phyloP scores from a whole-genome alignment of 306 rosid genomes.

The Prunus armeniaca region DNA sequence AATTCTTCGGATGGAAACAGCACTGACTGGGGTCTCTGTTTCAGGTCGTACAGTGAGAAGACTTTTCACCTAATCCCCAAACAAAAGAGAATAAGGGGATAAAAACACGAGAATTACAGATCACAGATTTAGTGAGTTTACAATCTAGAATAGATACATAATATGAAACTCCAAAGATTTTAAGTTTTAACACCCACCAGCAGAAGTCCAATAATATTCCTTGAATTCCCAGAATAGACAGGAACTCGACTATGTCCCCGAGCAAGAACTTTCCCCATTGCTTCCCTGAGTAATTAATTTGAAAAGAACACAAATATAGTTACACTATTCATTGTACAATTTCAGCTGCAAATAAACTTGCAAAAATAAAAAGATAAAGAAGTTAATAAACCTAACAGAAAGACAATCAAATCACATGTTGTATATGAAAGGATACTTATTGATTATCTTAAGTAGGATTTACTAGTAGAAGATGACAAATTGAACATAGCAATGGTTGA shows the following conservation, averaged over 20 bases:
- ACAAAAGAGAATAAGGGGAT: slow-evolving; percentile 10
- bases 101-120: neutral
- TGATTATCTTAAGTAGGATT: neutral
- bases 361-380: neutral
- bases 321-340: neutral
- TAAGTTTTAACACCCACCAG: slow-evolving; percentile 47
- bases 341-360: slow-evolving; percentile 1
- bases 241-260: slow-evolving; percentile 99
- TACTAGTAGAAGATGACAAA: neutral
- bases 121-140: neutral
- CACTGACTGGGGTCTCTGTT: slow-evolving; percentile 92
- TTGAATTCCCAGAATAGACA: slow-evolving; percentile 88
- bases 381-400: neutral
- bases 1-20: slow-evolving; percentile 88
- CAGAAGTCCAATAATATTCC: slow-evolving; percentile 86
- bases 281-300: slow-evolving; percentile 63
- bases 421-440: neutral
- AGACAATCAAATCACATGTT: neutral
- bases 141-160: neutral
- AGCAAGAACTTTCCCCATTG: slow-evolving; percentile 96
- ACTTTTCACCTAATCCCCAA: slow-evolving; percentile 73
- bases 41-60: slow-evolving; percentile 97
- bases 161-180: slow-evolving; percentile 6
- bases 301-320: neutral
- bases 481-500: neutral